A percentile compares a stretch with the other conserved stretches of the same genome.
These are phyloP conservation scores for Chytridium lagenaria DNA, from an alignment of 371 early-diverging fungal species.

Conservation along the genomic window DNA sequence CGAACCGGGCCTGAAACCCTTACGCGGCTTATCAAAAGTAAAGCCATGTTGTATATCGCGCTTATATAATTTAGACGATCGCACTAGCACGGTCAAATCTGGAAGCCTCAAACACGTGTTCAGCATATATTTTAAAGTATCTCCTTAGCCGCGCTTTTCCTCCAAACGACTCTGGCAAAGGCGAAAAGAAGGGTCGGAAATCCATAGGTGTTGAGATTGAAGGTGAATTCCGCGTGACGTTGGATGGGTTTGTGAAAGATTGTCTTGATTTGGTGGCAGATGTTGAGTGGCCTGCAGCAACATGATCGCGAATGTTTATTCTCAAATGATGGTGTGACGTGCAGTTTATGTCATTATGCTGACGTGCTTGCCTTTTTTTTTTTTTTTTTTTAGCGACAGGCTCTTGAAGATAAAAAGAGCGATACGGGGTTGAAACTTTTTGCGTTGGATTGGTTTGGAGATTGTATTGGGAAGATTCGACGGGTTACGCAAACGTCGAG, in stretches of 20 bases:
- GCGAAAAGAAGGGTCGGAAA: slow-evolving; percentile 41
- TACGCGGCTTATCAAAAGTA: background rate
- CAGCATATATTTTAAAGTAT: slow-evolving; percentile 28
- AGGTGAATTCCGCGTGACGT: slow-evolving; percentile 73
- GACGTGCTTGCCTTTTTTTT: background rate
- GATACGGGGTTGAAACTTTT: slow-evolving; percentile 68
- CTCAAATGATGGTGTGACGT: slow-evolving; percentile 67
- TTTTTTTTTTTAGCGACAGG: slow-evolving; percentile 35
- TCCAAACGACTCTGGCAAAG: slow-evolving; percentile 40
- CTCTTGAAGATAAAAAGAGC: slow-evolving; percentile 31
- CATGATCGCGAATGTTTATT: slow-evolving; percentile 65
- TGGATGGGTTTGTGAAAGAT: slow-evolving; percentile 78
- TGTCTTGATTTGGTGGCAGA: slow-evolving; percentile 71
- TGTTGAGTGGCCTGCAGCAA: slow-evolving; percentile 94
- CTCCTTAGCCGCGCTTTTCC: slow-evolving; percentile 21
- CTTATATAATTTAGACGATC: no score
- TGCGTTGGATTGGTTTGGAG: slow-evolving; percentile 80
- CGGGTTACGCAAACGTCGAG: background rate
- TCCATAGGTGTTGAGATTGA: slow-evolving; percentile 55
- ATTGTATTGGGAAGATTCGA: slow-evolving; percentile 30
- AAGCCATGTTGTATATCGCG: slow-evolving; percentile 9
- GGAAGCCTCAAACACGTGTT: slow-evolving; percentile 9
- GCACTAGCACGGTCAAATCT: slow-evolving; percentile 14
- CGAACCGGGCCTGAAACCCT: no score
- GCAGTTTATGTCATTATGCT: no score